phyloP scores from a whole-genome alignment of 2,329 filamentous ascomycete species.

The Ilyonectria mors-panacis region DNA sequence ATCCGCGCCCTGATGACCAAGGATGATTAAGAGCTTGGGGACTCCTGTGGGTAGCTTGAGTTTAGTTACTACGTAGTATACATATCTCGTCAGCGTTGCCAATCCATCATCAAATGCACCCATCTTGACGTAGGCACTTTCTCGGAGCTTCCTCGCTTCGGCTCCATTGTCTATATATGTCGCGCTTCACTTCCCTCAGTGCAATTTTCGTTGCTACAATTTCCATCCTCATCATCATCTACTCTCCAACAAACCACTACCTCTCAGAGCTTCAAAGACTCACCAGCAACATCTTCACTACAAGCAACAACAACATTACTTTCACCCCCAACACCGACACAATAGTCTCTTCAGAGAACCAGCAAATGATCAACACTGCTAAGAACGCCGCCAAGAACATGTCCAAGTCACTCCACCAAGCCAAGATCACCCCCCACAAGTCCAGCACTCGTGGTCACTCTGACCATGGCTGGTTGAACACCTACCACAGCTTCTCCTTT shows the following conservation, averaged over 20 bases:
- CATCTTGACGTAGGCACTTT: slow-evolving; percentile 40
- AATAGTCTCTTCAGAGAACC: slow-evolving; percentile 25
- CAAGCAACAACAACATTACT: slow-evolving; percentile 31
- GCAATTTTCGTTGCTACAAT: slow-evolving; percentile 56
- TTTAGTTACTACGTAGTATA: slow-evolving; percentile 25
- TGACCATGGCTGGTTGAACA: slow-evolving; percentile 90
- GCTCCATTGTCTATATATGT: slow-evolving; percentile 55
- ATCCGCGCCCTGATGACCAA: slow-evolving; percentile 36
- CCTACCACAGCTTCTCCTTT: slow-evolving; percentile 90
- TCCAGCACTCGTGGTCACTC: slow-evolving; percentile 81
- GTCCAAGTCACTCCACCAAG: slow-evolving; percentile 75
- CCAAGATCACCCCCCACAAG: slow-evolving; percentile 81
- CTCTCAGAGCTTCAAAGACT: slow-evolving; percentile 43
- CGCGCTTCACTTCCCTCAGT: slow-evolving; percentile 50
- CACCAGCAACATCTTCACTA: slow-evolving; percentile 35
- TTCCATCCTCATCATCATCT: slow-evolving; percentile 56
- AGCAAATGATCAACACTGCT: slow-evolving; percentile 54
- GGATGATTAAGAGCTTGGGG: slow-evolving; percentile 42
- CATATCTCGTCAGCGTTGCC: slow-evolving; percentile 47
- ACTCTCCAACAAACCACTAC: slow-evolving; percentile 44
- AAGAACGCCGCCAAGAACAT: slow-evolving; percentile 64
- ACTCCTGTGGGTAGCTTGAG: neutral
- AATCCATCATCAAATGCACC: slow-evolving; percentile 41
- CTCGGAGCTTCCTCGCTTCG: slow-evolving; percentile 46
- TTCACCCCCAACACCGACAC: slow-evolving; percentile 24